Percentiles rank a stretch among this genome's conserved stretches.
These are phyloP conservation scores for Coprinopsis sp. DNA, from an alignment of 768 basidiomycete species.

Conservation along the genomic window DNA sequence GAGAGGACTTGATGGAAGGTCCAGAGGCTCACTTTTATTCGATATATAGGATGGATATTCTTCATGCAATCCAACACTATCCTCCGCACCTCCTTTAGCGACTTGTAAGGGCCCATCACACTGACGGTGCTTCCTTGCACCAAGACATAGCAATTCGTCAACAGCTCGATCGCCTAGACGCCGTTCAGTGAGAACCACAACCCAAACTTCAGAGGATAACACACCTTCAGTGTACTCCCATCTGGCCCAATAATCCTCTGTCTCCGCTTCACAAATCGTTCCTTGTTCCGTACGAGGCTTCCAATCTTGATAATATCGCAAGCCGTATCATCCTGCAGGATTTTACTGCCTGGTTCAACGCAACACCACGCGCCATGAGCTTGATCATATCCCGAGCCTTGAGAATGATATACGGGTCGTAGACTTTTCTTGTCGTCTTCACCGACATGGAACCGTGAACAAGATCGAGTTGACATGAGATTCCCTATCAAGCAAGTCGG, in stretches of 20 bases:
- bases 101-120: conserved; percentile 95
- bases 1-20: conserved; percentile 5
- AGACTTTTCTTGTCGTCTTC: conserved; percentile 93
- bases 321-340: conserved; percentile 83
- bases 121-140: conserved; percentile 98
- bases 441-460: conserved; percentile 98
- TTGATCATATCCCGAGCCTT: conserved; percentile 97
- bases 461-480: conserved; percentile 89
- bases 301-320: conserved; percentile 99
- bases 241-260: conserved; percentile 97
- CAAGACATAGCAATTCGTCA: conserved; percentile 95
- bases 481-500: conserved; percentile 46
- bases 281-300: conserved; percentile 89
- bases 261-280: conserved; percentile 91
- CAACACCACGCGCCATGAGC: conserved; percentile 88
- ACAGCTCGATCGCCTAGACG: conserved; percentile 85
- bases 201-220: conserved; percentile 14
- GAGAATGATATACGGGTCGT: conserved; percentile 92
- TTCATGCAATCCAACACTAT: conserved; percentile 99
- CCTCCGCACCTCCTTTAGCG: conserved; percentile 90
- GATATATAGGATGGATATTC: conserved; percentile 98
- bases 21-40: conserved; percentile 71
- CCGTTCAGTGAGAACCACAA: neutral
- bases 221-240: conserved; percentile 93
- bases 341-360: conserved; percentile 82